Evolutionary conservation across 768 basidiomycete species (phyloP).

Genomic region (Arthromyces matolae): DNA sequence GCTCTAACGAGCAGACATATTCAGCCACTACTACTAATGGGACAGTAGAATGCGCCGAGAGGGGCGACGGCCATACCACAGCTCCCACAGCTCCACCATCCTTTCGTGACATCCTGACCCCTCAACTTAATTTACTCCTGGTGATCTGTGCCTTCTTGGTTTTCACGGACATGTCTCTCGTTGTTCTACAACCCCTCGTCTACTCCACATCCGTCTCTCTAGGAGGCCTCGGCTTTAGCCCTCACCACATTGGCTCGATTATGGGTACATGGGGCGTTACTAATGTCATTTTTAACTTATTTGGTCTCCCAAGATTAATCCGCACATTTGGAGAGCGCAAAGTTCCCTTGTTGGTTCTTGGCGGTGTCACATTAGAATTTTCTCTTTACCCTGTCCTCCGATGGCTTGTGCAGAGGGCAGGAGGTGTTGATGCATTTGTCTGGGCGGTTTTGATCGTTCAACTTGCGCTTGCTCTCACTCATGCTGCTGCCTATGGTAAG

Average conservation of each 20-base stretch:
- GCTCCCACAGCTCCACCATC: constrained; percentile 14
- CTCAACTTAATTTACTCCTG: constrained; percentile 28
- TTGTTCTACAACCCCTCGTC: constrained; percentile 38
- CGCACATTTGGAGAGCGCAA: constrained; percentile 50
- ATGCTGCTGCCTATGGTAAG: constrained; percentile 36
- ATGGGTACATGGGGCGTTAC: constrained; percentile 48
- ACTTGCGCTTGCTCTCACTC: constrained; percentile 22
- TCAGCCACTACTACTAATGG: constrained; percentile 4
- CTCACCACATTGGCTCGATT: constrained; percentile 58
- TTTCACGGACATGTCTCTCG: constrained; percentile 35
- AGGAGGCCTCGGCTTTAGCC: constrained; percentile 65
- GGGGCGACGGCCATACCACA: constrained; percentile 1
- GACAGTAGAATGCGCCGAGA: neutral
- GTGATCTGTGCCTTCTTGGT: constrained; percentile 31
- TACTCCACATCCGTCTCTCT: constrained; percentile 55
- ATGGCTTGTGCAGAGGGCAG: constrained; percentile 30
- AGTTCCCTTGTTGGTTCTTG: constrained; percentile 39
- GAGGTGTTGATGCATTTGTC: constrained; percentile 30
- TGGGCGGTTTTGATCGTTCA: constrained; percentile 31
- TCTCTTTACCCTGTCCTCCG: constrained; percentile 33
- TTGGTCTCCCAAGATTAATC: constrained; percentile 48
- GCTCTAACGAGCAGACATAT: constrained; percentile 5
- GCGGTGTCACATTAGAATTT: constrained; percentile 23
- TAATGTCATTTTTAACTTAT: constrained; percentile 52
- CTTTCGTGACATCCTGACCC: constrained; percentile 24